Percentiles rank a stretch among this genome's conserved stretches.
Conservation (phyloP, 2,329 filamentous ascomycete species). For the Ascocoryne sarcoides region DNA sequence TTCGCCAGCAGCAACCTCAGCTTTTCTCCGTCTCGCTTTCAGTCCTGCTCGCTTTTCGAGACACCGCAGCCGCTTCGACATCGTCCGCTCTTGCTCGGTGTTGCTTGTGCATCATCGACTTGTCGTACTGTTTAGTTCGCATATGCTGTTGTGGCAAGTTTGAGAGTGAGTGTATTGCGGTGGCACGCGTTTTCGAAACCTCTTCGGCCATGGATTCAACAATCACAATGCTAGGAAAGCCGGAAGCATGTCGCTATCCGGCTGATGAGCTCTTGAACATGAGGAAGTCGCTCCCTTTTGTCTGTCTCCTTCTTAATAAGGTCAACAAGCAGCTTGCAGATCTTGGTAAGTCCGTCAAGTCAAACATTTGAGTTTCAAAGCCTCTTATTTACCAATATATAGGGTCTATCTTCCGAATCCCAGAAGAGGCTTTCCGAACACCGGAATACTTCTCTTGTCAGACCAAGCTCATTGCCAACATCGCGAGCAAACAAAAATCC, state of each 20-base stretch:
- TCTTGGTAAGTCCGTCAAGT: conserved; percentile 18
- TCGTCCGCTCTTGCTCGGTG: too few species aligned
- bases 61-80: too few species aligned
- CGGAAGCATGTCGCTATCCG: conserved; percentile 16
- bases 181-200: too few species aligned
- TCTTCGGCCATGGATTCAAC: not conserved
- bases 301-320: conserved; percentile 18
- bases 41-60: too few species aligned
- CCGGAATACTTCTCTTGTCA: conserved; percentile 17
- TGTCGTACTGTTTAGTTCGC: too few species aligned
- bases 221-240: conserved; percentile 5
- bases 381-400: conserved; percentile 4
- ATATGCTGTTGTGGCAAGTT: too few species aligned
- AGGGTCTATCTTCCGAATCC: conserved; percentile 21
- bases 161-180: too few species aligned
- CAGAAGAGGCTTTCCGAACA: conserved; percentile 18
- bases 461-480: conserved; percentile 14
- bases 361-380: not conserved
- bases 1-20: too few species aligned
- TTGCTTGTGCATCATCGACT: too few species aligned
- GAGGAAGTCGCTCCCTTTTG: conserved; percentile 18
- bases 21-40: too few species aligned
- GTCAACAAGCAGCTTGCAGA: conserved; percentile 21
- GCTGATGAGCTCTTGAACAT: conserved; percentile 22
- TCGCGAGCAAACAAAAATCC: conserved; percentile 13